Evolutionary conservation across 352 stramenopile genomes (phyloP).

Genomic region (Pythium plurisporium): DNA sequence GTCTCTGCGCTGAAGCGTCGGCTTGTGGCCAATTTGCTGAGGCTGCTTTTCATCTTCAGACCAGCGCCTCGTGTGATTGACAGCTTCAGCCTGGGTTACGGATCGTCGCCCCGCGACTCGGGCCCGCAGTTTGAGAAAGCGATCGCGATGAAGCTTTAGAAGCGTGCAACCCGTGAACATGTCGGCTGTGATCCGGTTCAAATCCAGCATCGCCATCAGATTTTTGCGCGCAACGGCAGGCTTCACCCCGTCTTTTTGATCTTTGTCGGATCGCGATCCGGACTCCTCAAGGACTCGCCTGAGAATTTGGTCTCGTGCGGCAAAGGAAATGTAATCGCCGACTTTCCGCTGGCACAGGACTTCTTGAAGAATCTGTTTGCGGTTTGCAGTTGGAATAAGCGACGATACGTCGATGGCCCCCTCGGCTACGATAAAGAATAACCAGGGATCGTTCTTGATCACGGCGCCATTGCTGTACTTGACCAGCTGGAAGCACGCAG

Average conservation of each 20-base stretch:
- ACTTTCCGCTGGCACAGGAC: constrained; percentile 51
- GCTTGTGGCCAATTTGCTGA: background rate
- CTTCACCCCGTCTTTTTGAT: background rate
- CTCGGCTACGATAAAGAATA: constrained; percentile 57
- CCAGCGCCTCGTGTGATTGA: constrained; percentile 54
- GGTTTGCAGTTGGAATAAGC: constrained; percentile 32
- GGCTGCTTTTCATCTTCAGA: constrained; percentile 26
- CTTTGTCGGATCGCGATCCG: constrained; percentile 10
- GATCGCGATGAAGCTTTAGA: constrained; percentile 50
- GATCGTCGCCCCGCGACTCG: constrained; percentile 22
- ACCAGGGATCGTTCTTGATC: constrained; percentile 47
- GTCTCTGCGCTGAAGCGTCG: background rate
- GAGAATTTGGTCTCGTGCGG: constrained; percentile 42
- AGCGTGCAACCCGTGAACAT: constrained; percentile 48
- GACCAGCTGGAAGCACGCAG: constrained; percentile 49
- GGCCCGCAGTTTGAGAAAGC: constrained; percentile 39
- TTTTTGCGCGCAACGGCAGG: constrained; percentile 36
- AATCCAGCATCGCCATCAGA: constrained; percentile 48
- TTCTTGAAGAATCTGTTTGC: constrained; percentile 49
- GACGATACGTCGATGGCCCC: constrained; percentile 55
- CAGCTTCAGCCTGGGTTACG: background rate
- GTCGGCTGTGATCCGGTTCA: constrained; percentile 55
- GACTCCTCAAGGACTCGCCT: constrained; percentile 36
- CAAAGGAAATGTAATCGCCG: constrained; percentile 58
- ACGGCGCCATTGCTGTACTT: constrained; percentile 37